Conservation (phyloP, 176 grass and related monocot genomes). For the Juncus inflexus region DNA sequence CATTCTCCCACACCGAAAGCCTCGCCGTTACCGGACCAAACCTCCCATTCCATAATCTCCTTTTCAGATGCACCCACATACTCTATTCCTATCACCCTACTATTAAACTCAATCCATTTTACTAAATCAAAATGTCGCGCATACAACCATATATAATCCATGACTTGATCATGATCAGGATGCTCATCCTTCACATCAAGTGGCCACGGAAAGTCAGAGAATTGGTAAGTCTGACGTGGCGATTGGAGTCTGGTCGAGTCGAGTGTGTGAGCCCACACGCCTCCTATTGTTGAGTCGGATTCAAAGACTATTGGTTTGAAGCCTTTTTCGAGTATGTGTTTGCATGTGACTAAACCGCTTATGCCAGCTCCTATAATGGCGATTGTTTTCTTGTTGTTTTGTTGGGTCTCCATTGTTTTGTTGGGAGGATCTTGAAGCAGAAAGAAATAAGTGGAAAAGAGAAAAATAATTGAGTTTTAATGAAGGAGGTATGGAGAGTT, state of each 20-base stretch:
- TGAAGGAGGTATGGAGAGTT: neutral
- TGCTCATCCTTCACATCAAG: neutral
- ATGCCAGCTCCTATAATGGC: constrained; percentile 37
- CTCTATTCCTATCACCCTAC: constrained; percentile 20
- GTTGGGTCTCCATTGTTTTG: constrained; percentile 10
- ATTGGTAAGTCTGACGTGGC: constrained; percentile 18
- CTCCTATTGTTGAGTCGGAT: constrained; percentile 25
- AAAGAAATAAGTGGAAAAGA: neutral
- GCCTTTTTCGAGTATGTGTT: constrained; percentile 25
- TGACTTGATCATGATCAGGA: constrained; percentile 35
- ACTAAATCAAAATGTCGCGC: constrained; percentile 32
- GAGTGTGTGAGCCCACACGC: constrained; percentile 39
- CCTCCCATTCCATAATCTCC: constrained; percentile 24
- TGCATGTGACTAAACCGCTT: constrained; percentile 35
- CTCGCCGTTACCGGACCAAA: constrained; percentile 34
- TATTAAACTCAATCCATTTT: constrained; percentile 10
- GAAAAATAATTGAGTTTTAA: neutral
- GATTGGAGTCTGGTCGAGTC: constrained; percentile 37
- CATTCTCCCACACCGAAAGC: constrained; percentile 33
- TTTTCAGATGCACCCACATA: constrained; percentile 23
- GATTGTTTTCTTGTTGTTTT: constrained; percentile 24
- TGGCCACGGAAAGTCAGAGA: constrained; percentile 41
- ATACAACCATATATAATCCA: constrained; percentile 34
- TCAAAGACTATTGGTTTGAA: constrained; percentile 33
- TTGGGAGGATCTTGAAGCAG: neutral